Evolutionary conservation across 345 rosid species (phyloP).

Genomic region (Cochlearia excelsa): DNA sequence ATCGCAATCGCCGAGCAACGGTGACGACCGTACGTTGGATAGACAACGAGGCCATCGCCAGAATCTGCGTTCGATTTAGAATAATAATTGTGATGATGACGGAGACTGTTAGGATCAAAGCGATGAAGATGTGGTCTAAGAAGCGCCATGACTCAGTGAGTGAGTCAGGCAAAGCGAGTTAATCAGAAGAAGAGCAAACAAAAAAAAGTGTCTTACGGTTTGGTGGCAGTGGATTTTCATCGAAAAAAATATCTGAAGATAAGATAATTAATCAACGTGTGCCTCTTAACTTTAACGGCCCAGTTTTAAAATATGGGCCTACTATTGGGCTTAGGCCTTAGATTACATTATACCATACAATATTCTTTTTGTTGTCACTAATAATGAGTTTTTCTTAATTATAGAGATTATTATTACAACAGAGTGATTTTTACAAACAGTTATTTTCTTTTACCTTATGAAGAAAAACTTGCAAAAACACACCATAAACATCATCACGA

Average conservation of each 20-base stretch:
- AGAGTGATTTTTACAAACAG: no score
- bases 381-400: no score
- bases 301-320: background rate
- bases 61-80: constrained; percentile 1
- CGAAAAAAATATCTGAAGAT: constrained; percentile 26
- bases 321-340: background rate
- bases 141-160: constrained; percentile 65
- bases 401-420: no score
- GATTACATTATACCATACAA: no score
- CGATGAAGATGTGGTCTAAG: constrained; percentile 57
- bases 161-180: constrained; percentile 36
- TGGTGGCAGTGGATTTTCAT: constrained; percentile 26
- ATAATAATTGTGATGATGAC: constrained; percentile 11
- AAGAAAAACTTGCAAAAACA: no score
- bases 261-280: constrained; percentile 15
- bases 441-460: no score
- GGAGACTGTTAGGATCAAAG: constrained; percentile 44
- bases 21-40: constrained; percentile 34
- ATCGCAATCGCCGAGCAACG: constrained; percentile 82
- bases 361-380: no score
- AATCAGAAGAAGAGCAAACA: constrained; percentile 1
- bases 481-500: constrained; percentile 16
- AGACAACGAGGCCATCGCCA: constrained; percentile 25
- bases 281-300: constrained; percentile 30
- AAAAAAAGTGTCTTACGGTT: background rate